Conservation (phyloP, 2,329 filamentous ascomycete species). For the Arthrobotrys megalospora region DNA sequence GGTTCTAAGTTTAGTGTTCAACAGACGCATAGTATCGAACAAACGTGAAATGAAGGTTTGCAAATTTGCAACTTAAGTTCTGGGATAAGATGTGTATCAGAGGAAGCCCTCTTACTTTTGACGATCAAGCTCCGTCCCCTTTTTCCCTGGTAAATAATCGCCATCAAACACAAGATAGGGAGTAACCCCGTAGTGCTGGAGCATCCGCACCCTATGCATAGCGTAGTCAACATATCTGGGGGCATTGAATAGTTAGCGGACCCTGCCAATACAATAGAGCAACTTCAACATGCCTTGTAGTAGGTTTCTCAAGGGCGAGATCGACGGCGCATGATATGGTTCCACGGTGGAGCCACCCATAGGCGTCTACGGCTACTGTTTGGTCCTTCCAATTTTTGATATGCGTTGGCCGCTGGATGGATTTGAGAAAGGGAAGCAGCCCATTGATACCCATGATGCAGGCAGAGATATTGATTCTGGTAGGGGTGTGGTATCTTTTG, state of each 20-base stretch:
- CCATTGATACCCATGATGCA: constrained; percentile 71
- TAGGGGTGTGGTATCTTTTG: too few relatives aligned
- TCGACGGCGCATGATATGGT: constrained; percentile 92
- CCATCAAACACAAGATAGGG: constrained; percentile 97
- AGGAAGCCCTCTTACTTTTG: constrained; percentile 49
- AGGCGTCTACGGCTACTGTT: constrained; percentile 94
- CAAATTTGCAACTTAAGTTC: not conserved
- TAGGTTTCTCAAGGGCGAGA: constrained; percentile 88
- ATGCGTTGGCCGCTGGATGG: constrained; percentile 89
- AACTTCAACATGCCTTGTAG: constrained; percentile 77
- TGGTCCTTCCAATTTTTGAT: constrained; percentile 89
- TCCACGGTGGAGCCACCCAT: constrained; percentile 97
- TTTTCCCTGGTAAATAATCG: constrained; percentile 93
- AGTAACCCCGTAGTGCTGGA: constrained; percentile 91
- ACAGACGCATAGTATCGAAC: too few relatives aligned
- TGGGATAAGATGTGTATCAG: not conserved
- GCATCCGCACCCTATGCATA: constrained; percentile 92
- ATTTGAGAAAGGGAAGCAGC: constrained; percentile 91
- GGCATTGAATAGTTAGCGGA: constrained; percentile 35
- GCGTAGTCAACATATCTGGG: constrained; percentile 88
- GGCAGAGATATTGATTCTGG: not conserved
- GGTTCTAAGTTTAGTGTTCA: not conserved
- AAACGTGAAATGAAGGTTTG: too few relatives aligned
- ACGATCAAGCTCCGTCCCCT: constrained; percentile 82
- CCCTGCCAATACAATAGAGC: constrained; percentile 43